phyloP scores from a whole-genome alignment of 2,329 filamentous ascomycete genomes.

The Pseudogymnoascus sp. region DNA sequence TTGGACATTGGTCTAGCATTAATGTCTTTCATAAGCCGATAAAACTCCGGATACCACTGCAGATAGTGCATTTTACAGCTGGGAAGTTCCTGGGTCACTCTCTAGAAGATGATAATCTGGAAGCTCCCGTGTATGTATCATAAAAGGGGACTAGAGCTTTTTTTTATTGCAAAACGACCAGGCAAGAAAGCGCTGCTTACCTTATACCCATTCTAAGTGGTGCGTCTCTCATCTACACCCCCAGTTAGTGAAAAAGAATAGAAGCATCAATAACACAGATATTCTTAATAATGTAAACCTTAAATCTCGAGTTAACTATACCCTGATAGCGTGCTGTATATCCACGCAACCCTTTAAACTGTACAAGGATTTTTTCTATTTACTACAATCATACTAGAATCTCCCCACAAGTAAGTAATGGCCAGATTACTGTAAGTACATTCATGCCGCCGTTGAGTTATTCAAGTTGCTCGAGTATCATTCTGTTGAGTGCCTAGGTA shows the following conservation, averaged over 20 bases:
- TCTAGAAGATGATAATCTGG: background rate
- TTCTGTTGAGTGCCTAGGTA: background rate
- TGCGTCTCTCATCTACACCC: no score
- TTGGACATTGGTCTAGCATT: background rate
- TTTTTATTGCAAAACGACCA: background rate
- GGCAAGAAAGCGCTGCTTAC: background rate
- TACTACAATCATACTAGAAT: background rate
- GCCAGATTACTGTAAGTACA: background rate
- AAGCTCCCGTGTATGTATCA: slow-evolving; percentile 10
- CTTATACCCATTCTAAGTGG: no score
- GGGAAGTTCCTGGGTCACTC: background rate
- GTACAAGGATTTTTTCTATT: background rate
- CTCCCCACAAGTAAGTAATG: background rate
- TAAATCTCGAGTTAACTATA: background rate
- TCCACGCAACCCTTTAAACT: background rate
- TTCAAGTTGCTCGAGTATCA: background rate
- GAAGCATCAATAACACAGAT: no score
- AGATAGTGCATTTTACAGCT: background rate
- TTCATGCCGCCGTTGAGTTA: background rate
- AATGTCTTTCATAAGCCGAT: background rate
- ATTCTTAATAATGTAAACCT: no score
- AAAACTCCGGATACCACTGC: slow-evolving; percentile 1
- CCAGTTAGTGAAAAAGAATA: no score
- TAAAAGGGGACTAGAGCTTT: background rate
- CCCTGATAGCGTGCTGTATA: background rate